Base-by-base conservation (phyloP, 352 stramenopile species). In the Phytophthora brassicae region DNA sequence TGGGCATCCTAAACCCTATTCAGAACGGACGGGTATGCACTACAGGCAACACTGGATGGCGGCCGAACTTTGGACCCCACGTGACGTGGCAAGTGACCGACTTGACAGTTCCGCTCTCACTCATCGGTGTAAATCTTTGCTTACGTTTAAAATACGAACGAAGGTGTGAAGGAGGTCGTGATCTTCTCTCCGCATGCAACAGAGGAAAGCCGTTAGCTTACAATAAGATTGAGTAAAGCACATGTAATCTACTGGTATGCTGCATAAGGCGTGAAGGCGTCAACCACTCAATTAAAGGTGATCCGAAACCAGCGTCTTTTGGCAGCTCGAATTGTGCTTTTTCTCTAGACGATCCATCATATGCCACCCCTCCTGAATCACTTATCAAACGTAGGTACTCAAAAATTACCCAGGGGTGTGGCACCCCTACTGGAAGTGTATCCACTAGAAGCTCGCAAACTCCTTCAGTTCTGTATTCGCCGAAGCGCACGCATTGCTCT, bases 1-100 rank as follows among this genome's bases (percentile, higher is more conserved):
- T 92, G 70, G 83, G 83, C 6, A 50, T 90, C 38, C 60, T 92
- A 24, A 89, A 87, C 39, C 79, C 77, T 9, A 68, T 89, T 41
- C 81, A 90, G 54, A 89, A 87, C 35, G 83, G 83, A 0, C 45
- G 89, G 3, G 83, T 73, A 0, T 75, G 81, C 22, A 79, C 70
- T n/a, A 67, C 68, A 1, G 83, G 79, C n/a, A 11, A 90, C 81
- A 39, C 60, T 90, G 12, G 54, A 89, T 2, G 83, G 83, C 6
- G 83, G 83, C 26, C 72, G 56, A 92, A 36, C 67, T 87, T 82
- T 55, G 81, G 74, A 19, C 66, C 79, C 0, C 66, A 62, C 17
- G 75, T 66, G 2, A 88, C 90, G 77, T 92, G 83, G 79, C 56
- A 80, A 16, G 64, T 78, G 20, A 79, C 80, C 4, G 79, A 84